These are phyloP conservation scores for Neurospora tetrasperma DNA, from an alignment of 495 filamentous ascomycete genomes.

Conservation along the genomic window DNA sequence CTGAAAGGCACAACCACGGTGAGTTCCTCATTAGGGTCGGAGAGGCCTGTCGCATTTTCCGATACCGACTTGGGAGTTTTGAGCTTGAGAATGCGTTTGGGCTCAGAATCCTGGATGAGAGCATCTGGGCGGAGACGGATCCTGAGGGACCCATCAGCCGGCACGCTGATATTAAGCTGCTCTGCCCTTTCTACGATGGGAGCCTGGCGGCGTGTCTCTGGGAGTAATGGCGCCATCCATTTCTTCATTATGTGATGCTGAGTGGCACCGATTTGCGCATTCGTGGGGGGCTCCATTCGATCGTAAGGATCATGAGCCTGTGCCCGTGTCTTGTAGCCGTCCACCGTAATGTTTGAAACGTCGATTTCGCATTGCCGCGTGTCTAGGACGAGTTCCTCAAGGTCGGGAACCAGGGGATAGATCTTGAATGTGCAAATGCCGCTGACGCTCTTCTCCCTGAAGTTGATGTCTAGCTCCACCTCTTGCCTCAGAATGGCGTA, in stretches of 20 bases:
- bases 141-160: constrained; percentile 32
- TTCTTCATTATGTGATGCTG: constrained; percentile 66
- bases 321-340: constrained; percentile 52
- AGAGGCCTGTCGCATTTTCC: constrained; percentile 16
- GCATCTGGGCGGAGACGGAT: constrained; percentile 29
- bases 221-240: constrained; percentile 53
- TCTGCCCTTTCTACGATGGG: constrained; percentile 28
- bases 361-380: constrained; percentile 77
- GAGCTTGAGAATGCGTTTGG: constrained; percentile 20
- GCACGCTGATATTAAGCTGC: constrained; percentile 28
- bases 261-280: constrained; percentile 45
- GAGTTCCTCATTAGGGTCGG: constrained; percentile 23
- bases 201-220: constrained; percentile 37
- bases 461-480: constrained; percentile 81
- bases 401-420: constrained; percentile 53
- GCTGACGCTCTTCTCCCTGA: constrained; percentile 59
- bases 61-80: constrained; percentile 23
- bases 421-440: constrained; percentile 76
- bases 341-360: constrained; percentile 50
- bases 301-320: constrained; percentile 68
- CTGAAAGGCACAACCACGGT: constrained; percentile 61
- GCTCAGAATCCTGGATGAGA: constrained; percentile 21
- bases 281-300: constrained; percentile 49
- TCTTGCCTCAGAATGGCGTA: constrained; percentile 64
- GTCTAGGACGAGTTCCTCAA: constrained; percentile 65